A percentile compares a stretch with the other conserved stretches of the same genome.
phyloP scores from a whole-genome alignment of 768 basidiomycete species.

The Rhodotorula paludigena region DNA sequence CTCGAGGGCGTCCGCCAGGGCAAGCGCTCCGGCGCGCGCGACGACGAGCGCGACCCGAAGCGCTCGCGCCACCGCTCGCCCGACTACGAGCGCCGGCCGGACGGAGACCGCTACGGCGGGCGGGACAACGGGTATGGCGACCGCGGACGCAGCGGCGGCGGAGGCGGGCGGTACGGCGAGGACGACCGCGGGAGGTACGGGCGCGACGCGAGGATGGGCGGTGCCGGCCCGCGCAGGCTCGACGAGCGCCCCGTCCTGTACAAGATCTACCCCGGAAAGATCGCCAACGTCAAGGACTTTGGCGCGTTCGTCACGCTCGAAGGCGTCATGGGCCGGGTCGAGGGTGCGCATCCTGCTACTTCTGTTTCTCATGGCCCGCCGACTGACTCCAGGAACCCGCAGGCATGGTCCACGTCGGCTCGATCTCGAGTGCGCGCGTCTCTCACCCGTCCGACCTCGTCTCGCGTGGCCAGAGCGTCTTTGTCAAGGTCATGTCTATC shows the following conservation, averaged over 20 bases:
- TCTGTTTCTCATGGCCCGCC: not conserved
- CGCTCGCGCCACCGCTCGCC: constrained; percentile 48
- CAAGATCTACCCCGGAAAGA: constrained; percentile 88
- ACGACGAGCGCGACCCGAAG: constrained; percentile 42
- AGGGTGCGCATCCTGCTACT: constrained; percentile 60
- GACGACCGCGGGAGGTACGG: constrained; percentile 49
- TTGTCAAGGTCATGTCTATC: constrained; percentile 93
- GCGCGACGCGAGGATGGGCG: constrained; percentile 46
- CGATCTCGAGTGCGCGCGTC: constrained; percentile 75
- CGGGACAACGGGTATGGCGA: constrained; percentile 42
- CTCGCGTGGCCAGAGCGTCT: constrained; percentile 74
- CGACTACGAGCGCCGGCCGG: constrained; percentile 46
- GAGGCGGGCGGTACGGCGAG: constrained; percentile 39
- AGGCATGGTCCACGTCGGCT: constrained; percentile 98
- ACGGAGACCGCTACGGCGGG: constrained; percentile 41
- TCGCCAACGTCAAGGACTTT: constrained; percentile 84
- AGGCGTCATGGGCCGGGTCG: constrained; percentile 73
- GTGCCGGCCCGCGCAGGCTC: constrained; percentile 45
- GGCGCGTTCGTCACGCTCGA: constrained; percentile 90
- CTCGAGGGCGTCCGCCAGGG: constrained; percentile 64
- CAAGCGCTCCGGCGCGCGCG: constrained; percentile 53
- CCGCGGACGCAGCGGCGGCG: constrained; percentile 19
- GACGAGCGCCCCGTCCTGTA: constrained; percentile 83
- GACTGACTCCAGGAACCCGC: constrained; percentile 9
- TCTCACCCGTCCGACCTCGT: constrained; percentile 83